Evolutionary conservation across 345 rosid genomes (phyloP), one percentile per base, ranked within the genome.

Genomic region (Angophora floribunda): DNA sequence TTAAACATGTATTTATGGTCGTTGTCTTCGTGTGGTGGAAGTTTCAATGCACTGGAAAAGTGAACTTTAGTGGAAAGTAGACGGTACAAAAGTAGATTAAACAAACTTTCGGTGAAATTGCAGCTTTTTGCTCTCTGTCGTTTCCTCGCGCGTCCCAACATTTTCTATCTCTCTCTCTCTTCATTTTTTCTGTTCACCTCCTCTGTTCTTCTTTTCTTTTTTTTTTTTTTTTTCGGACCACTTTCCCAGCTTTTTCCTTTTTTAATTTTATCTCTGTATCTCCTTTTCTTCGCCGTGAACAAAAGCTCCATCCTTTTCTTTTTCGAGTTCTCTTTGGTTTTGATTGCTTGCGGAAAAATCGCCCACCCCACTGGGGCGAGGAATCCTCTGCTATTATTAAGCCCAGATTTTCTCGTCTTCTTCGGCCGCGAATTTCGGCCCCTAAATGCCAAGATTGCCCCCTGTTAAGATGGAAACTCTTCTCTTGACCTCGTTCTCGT

Each of bases 71-170:
- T 36, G 24, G 19, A 53, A 53, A 6, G 4, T 21, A 53, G 24
- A 53, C 3, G 24, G 0, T 53, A 6, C 24, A 10, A 49, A 6
- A 19, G 9, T 53, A 36, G 2, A 36, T 36, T 36, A 53, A 1
- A 22, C 0, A 4, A 57, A 4, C 12, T 9, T 57, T 19, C 9
- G 1, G 12, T 2, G 2, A 57, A 57, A 57, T 22, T 9, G 63
- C 28, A 57, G 0, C 65, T 59, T 26, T 59, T 21, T 55, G 59
- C 59, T 55, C 11, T 53, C 26, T 0, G 0, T 21, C 1, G 0
- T 9, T 55, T 55, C 5, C 61, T 3, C 12, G 7, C 2, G 5
- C 21, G 61, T 26, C 26, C 5, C 26, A 10, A 53, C 26, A 3
- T 19, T 52, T 14, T 51, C 52, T 36, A 36, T 53, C 61, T 4